Evolutionary conservation across 108 stramenopile species (phyloP), one percentile per base, ranked within the genome.

Genomic region (Epipyxis sp.): DNA sequence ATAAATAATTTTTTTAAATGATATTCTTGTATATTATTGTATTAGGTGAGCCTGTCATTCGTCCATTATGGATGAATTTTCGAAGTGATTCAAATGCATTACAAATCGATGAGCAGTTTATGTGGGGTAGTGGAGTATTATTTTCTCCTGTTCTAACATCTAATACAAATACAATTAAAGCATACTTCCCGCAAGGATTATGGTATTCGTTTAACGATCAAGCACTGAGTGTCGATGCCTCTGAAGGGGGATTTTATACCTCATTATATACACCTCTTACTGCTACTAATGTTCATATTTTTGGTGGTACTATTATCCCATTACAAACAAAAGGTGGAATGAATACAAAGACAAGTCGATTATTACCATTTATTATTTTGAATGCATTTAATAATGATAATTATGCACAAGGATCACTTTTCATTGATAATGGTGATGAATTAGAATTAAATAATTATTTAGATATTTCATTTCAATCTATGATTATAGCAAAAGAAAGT

Each of bases 131-230:
- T 39, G 61, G 65, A 61, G 0, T 83, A 39, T 13, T 83, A 39
- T 41, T 74, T 42, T 59, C 82, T 1, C 82, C 82, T 50, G 82
- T 71, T 27, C 25, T 79, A n/a, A 13, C 69, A 50, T 32, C 78
- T 35, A 67, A 50, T 1, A 65, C 76, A 35, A 79, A 46, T 44
- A 20, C 13, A 20, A 78, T 79, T 30, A n/a, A 67, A 2, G 82
- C 78, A 0, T 82, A 82, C 78, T 79, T 82, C 82, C 78, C 82
- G 54, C 3, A 45, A 1, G 82, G 72, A 1, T 42, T 42, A 16
- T 78, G 71, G 61, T 65, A 65, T 65, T 6, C 10, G 34, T 65
- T 65, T 65, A 65, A 29, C 6, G 35, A 65, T 32, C 20, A 65
- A 37, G 61, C 61, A 10, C n/a, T n/a, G n/a, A n/a, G n/a, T n/a